These are phyloP conservation scores for Euphorbia pulcherrima DNA, from an alignment of 345 rosid species.

Conservation along the genomic window DNA sequence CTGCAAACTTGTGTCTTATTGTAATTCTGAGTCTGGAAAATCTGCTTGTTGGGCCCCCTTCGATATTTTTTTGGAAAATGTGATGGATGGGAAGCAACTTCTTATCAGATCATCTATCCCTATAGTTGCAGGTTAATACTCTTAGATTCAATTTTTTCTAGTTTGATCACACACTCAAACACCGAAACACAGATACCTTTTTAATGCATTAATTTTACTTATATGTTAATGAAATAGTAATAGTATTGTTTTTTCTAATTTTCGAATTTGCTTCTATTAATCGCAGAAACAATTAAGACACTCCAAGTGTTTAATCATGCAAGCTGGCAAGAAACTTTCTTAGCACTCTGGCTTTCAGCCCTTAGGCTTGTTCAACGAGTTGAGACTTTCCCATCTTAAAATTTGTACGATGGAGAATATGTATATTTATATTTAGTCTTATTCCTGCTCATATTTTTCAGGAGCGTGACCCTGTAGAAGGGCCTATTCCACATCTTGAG, in stretches of 20 bases:
- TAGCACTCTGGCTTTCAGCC: conserved; percentile 69
- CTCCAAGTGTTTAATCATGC: conserved; percentile 50
- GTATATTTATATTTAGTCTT: not conserved
- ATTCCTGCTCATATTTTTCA: conserved; percentile 22
- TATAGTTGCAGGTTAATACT: conserved; percentile 39
- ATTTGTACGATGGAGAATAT: not conserved
- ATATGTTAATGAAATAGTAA: not conserved
- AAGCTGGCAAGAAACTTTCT: conserved; percentile 70
- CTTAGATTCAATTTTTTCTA: not conserved
- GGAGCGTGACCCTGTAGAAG: conserved; percentile 64
- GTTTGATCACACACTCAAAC: not conserved
- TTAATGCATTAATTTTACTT: not conserved
- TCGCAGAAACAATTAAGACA: conserved; percentile 44
- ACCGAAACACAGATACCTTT: not conserved
- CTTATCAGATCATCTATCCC: conserved; percentile 39
- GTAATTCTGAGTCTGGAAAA: conserved; percentile 31
- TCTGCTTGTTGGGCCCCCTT: conserved; percentile 55
- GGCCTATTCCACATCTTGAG: conserved; percentile 64
- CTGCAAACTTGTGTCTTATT: conserved; percentile 30
- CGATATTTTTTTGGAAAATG: conserved; percentile 57
- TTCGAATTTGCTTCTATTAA: conserved; percentile 15
- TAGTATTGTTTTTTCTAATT: conserved; percentile 3
- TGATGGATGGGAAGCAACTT: conserved; percentile 58
- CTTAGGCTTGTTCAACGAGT: conserved; percentile 75
- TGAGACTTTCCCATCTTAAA: conserved; percentile 20